These are phyloP conservation scores for Proliferodiscus dingleyae DNA, from an alignment of 2,329 filamentous ascomycete genomes.

Conservation along the genomic window DNA sequence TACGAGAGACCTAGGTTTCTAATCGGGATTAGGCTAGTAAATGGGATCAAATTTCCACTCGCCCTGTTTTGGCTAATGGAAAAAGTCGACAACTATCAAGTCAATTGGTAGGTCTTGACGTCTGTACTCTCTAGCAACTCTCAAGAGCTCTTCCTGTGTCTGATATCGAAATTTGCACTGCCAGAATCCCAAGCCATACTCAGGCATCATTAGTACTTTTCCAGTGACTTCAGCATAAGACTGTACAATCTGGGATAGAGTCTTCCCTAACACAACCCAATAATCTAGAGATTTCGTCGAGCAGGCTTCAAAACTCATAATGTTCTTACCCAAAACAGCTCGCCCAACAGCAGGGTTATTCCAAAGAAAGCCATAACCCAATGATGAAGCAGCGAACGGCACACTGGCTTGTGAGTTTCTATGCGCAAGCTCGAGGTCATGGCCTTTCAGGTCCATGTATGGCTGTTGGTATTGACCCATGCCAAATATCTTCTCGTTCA, in stretches of 20 bases:
- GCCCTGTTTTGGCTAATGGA: slow-evolving; percentile 62
- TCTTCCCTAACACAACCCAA: slow-evolving; percentile 56
- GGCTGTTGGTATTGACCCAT: slow-evolving; percentile 68
- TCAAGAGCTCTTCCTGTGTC: slow-evolving; percentile 58
- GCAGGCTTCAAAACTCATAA: slow-evolving; percentile 56
- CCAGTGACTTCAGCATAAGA: slow-evolving; percentile 54
- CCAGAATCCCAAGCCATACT: slow-evolving; percentile 65
- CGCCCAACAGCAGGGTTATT: slow-evolving; percentile 60
- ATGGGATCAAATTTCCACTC: slow-evolving; percentile 63
- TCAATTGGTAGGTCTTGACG: slow-evolving; percentile 52
- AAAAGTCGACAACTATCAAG: slow-evolving; percentile 63
- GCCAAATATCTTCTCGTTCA: slow-evolving; percentile 57
- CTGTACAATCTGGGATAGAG: slow-evolving; percentile 50
- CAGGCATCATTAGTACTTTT: slow-evolving; percentile 61
- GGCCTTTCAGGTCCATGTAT: slow-evolving; percentile 56
- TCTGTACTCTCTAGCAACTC: slow-evolving; percentile 56
- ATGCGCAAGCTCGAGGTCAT: slow-evolving; percentile 59
- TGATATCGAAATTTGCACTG: slow-evolving; percentile 63
- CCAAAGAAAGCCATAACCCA: slow-evolving; percentile 61
- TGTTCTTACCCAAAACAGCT: slow-evolving; percentile 55
- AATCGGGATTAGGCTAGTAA: slow-evolving; percentile 59
- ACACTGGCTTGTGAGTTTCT: slow-evolving; percentile 63
- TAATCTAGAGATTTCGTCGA: slow-evolving; percentile 57
- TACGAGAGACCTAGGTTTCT: not conserved
- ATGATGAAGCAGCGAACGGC: slow-evolving; percentile 55